Evolutionary conservation across 441 rosid species (phyloP).

Genomic region (Gossypium trilobum): DNA sequence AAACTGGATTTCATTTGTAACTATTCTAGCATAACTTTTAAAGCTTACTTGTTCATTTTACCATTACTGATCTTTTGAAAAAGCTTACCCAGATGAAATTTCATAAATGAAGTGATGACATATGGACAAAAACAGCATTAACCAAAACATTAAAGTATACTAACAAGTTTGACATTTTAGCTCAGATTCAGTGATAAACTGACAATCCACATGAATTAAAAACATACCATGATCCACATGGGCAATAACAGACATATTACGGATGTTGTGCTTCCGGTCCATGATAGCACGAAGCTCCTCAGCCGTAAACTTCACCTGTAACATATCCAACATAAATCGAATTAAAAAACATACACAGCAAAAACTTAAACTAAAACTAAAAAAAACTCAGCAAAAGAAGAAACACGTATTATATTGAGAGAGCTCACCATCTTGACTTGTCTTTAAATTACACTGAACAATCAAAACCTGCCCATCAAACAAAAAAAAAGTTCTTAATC

Average conservation of each 20-base stretch:
- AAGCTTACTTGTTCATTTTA: neutral
- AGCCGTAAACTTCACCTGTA: constrained; percentile 84
- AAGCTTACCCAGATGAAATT: neutral
- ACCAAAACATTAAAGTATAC: too few species aligned
- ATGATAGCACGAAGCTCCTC: constrained; percentile 83
- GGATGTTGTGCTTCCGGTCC: constrained; percentile 74
- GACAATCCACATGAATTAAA: neutral
- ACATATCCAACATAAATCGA: neutral
- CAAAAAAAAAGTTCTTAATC: neutral
- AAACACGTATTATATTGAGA: neutral
- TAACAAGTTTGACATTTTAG: neutral
- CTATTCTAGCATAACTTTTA: neutral
- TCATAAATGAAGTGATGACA: neutral
- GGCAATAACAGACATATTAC: constrained; percentile 90
- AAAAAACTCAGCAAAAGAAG: neutral
- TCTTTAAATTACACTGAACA: constrained; percentile 16
- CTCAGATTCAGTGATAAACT: neutral
- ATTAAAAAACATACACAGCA: neutral
- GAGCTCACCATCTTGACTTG: constrained; percentile 38
- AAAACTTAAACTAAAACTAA: neutral
- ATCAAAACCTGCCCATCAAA: neutral
- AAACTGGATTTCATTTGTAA: neutral
- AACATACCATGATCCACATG: constrained; percentile 80
- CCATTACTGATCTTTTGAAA: neutral
- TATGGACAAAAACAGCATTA: neutral